Conservation (phyloP, 352 stramenopile genomes). For the Globisporangium alternatum region DNA sequence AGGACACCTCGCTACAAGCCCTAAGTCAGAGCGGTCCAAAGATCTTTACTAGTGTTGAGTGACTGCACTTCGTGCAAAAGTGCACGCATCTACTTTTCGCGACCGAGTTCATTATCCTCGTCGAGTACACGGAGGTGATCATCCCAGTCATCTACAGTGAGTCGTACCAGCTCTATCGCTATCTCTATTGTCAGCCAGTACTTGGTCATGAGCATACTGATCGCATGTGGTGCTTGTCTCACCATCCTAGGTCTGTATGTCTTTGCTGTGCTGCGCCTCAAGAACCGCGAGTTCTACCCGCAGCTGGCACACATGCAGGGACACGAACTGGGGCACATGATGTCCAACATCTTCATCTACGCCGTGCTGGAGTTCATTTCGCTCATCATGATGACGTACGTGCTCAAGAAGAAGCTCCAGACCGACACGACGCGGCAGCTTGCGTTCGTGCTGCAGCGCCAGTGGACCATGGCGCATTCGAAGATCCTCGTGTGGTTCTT, state of each 20-base stretch:
- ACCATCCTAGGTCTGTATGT: neutral
- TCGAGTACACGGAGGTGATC: constrained; percentile 13
- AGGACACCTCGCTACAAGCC: neutral
- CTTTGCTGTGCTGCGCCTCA: neutral
- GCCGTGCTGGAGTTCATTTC: neutral
- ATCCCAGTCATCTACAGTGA: constrained; percentile 12
- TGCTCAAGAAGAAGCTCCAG: constrained; percentile 3
- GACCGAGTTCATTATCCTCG: constrained; percentile 8
- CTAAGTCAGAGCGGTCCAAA: neutral
- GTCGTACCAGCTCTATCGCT: neutral
- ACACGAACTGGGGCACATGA: neutral
- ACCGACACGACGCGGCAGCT: constrained; percentile 1
- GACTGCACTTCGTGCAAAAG: constrained; percentile 7
- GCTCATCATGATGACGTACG: neutral
- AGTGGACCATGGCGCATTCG: neutral
- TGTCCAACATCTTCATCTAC: neutral
- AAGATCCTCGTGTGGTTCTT: constrained; percentile 9
- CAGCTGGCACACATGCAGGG: neutral
- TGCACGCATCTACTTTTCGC: neutral
- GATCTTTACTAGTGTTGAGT: neutral
- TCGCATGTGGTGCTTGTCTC: neutral
- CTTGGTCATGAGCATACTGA: neutral
- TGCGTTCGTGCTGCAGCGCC: constrained; percentile 2
- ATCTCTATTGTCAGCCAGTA: neutral
- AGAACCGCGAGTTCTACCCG: constrained; percentile 7